Evolutionary conservation across 176 grass and related monocot species (phyloP), one percentile per base, ranked within the genome.

Genomic region (Avena sativa): DNA sequence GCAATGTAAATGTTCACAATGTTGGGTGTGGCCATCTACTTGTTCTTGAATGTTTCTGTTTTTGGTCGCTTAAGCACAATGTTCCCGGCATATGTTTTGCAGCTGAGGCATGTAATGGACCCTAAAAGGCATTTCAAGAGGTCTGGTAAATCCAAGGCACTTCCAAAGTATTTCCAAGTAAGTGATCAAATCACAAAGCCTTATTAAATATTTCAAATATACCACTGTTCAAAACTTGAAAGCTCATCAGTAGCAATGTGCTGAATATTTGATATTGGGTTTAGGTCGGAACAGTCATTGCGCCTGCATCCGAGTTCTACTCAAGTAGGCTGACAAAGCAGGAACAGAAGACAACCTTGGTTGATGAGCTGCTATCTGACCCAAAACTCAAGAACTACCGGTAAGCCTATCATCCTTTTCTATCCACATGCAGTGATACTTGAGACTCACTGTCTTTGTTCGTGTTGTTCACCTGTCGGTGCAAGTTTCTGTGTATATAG

Each of bases 81-180:
- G 43, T 21, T 15, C n/a, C 84, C 50, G 49, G 63, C n/a, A 50
- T 76, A 0, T 72, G 46, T 93, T 69, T 92, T 93, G 53, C 82
- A 98, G 96, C 82, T 98, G 86, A 95, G 96, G 72, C 89, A 86
- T 85, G 90, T 94, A 75, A 85, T 95, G 44, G 96, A 98, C 91
- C 96, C 96, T 28, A 98, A 98, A 90, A 93, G 86, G 57, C 96
- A 98, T 80, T 98, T 98, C 79, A 98, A 98, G 81, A 95, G 88
- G 76, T 71, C 83, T 40, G 93, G 83, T 47, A 95, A 94, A 17
- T 95, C 93, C 44, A 98, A 98, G 71, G 72, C 73, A 55, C 89
- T 92, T 86, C 93, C 93, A 1, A 98, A 94, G 76, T 98, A 94
- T 76, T 98, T 98, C 79, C 96, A 98, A 84, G 93, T 85, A 86